Conservation (phyloP, 2,329 filamentous ascomycete species). For the Tolypocladium ophioglossoides region DNA sequence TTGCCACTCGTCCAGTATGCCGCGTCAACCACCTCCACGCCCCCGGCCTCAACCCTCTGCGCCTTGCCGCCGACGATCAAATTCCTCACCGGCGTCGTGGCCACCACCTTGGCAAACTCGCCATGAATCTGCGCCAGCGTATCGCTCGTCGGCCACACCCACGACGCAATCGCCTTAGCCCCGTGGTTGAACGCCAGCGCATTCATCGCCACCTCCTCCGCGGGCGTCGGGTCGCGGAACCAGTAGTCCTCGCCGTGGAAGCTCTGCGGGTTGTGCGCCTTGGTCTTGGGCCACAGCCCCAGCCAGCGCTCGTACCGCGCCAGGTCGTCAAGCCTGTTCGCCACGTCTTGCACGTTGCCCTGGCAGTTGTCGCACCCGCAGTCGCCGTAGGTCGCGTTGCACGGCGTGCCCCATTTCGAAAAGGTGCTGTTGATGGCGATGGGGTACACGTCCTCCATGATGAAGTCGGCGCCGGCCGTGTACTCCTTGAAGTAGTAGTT, state of each 20-base stretch:
- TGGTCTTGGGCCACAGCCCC: conserved; percentile 30
- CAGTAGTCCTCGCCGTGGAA: conserved; percentile 39
- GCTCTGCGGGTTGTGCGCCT: conserved; percentile 34
- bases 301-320: conserved; percentile 27
- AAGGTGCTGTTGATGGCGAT: conserved; percentile 45
- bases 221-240: conserved; percentile 30
- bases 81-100: conserved; percentile 22
- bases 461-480: conserved; percentile 41
- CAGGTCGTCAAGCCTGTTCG: conserved; percentile 27
- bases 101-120: conserved; percentile 26
- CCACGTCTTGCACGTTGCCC: conserved; percentile 41
- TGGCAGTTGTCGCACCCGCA: conserved; percentile 53
- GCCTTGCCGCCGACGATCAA: conserved; percentile 26
- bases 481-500: conserved; percentile 51
- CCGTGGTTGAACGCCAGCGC: conserved; percentile 34
- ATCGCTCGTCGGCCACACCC: conserved; percentile 32
- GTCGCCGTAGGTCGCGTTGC: conserved; percentile 49
- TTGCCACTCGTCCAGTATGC: conserved; percentile 11
- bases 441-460: conserved; percentile 51
- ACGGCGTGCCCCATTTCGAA: conserved; percentile 43
- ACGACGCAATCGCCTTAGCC: conserved; percentile 31
- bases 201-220: conserved; percentile 34
- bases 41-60: neutral
- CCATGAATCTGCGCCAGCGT: conserved; percentile 27
- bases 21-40: conserved; percentile 7